phyloP scores from a whole-genome alignment of 257 asterid species.

The Nyctanthes arbortristis region DNA sequence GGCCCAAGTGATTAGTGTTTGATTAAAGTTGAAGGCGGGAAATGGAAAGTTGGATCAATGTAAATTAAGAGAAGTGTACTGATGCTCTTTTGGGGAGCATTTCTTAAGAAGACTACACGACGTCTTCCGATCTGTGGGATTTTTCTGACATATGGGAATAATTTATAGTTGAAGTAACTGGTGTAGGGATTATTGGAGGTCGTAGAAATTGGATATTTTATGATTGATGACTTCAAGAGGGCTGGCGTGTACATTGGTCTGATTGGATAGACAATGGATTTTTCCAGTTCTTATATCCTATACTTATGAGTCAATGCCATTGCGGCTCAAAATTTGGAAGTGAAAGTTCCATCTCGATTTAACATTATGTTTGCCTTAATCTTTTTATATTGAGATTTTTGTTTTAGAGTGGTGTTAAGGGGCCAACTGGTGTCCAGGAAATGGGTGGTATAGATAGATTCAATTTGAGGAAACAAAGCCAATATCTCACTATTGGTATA shows the following conservation, averaged over 20 bases:
- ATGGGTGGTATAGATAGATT: neutral
- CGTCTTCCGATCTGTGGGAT: too few species aligned
- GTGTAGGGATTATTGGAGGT: too few species aligned
- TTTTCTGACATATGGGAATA: neutral
- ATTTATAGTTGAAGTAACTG: neutral
- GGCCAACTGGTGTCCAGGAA: neutral
- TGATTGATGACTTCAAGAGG: neutral
- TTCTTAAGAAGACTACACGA: neutral
- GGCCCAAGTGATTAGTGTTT: neutral
- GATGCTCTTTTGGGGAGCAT: neutral
- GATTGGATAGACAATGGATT: neutral
- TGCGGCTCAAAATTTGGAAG: neutral
- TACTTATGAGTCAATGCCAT: slow-evolving; percentile 13
- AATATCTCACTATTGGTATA: neutral
- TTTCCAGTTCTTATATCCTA: neutral
- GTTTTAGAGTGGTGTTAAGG: slow-evolving; percentile 14
- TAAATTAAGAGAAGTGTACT: neutral
- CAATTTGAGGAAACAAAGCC: neutral
- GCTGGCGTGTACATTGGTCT: neutral
- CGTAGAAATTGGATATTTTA: neutral
- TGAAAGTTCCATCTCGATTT: neutral
- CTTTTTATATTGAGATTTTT: slow-evolving; percentile 13
- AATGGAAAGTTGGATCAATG: neutral
- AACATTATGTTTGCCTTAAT: neutral
- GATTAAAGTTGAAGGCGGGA: neutral